These are phyloP conservation scores for Fonsecaea erecta DNA, from an alignment of 2,329 filamentous ascomycete species.

Conservation along the genomic window DNA sequence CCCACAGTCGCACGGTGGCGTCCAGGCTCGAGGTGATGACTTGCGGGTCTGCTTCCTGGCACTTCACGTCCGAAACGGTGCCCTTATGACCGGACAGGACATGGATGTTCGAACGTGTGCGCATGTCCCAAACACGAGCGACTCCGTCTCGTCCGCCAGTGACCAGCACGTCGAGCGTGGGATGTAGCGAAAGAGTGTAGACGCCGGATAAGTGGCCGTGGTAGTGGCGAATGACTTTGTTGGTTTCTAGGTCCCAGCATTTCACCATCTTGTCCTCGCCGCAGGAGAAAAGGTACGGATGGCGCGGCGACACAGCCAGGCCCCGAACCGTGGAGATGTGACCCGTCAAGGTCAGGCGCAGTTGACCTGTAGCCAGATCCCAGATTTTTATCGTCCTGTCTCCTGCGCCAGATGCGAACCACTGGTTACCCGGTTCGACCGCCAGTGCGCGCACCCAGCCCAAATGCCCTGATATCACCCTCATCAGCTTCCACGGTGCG, in stretches of 20 bases:
- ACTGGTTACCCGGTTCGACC: slow-evolving; percentile 94
- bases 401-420: slow-evolving; percentile 94
- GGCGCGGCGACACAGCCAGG: slow-evolving; percentile 85
- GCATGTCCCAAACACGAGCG: slow-evolving; percentile 97
- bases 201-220: slow-evolving; percentile 96
- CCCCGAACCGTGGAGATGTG: slow-evolving; percentile 94
- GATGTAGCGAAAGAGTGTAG: slow-evolving; percentile 90
- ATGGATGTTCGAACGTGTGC: slow-evolving; percentile 92
- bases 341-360: slow-evolving; percentile 85
- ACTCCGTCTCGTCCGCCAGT: slow-evolving; percentile 95
- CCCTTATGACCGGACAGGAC: slow-evolving; percentile 88
- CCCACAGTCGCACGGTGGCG: slow-evolving; percentile 89
- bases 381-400: slow-evolving; percentile 99
- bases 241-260: slow-evolving; percentile 99
- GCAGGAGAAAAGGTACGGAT: slow-evolving; percentile 97
- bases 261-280: slow-evolving; percentile 99
- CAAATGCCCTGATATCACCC: slow-evolving; percentile 93
- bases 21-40: slow-evolving; percentile 93
- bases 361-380: slow-evolving; percentile 87
- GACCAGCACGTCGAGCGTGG: slow-evolving; percentile 90
- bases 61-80: slow-evolving; percentile 86
- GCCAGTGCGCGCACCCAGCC: slow-evolving; percentile 91
- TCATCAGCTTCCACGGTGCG: slow-evolving; percentile 96
- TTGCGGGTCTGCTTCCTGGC: slow-evolving; percentile 95
- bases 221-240: slow-evolving; percentile 97